These are phyloP conservation scores for Sphaerobolus stellatus DNA, from an alignment of 1,284 basidiomycete species.

Conservation along the genomic window DNA sequence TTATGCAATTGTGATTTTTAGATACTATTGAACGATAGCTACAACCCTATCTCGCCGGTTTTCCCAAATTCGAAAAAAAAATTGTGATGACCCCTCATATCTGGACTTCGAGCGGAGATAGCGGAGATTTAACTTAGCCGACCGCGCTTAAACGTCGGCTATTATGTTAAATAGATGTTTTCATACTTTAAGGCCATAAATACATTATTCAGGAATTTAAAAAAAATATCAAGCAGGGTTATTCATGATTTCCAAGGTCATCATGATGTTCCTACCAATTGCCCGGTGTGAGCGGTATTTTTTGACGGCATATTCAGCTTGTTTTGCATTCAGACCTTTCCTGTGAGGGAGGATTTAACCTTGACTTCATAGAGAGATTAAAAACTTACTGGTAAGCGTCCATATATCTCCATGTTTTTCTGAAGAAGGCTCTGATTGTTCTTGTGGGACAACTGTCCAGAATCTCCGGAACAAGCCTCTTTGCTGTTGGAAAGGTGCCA, in stretches of 20 bases:
- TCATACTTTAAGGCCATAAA: no score
- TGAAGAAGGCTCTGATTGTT: not conserved
- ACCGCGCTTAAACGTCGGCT: no score
- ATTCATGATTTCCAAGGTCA: not conserved
- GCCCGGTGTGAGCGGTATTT: not conserved
- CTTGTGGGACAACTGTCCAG: not conserved
- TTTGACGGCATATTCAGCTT: not conserved
- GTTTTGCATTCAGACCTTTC: not conserved
- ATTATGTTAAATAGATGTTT: not conserved
- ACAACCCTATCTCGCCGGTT: not conserved
- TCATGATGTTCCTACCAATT: not conserved
- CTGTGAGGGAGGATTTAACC: not conserved
- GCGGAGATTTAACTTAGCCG: not conserved
- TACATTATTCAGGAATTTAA: not conserved
- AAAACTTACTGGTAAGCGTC: not conserved
- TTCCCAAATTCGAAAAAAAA: not conserved
- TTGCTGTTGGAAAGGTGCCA: not conserved
- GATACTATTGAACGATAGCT: not conserved
- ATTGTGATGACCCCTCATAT: not conserved
- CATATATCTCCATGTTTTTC: not conserved
- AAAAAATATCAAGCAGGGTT: not conserved
- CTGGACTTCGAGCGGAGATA: not conserved
- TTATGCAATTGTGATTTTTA: not conserved
- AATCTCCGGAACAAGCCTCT: not conserved
- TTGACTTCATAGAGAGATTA: not conserved